Conservation (phyloP, 768 basidiomycete genomes). For the Porphyrellus cyaneotinctus region DNA sequence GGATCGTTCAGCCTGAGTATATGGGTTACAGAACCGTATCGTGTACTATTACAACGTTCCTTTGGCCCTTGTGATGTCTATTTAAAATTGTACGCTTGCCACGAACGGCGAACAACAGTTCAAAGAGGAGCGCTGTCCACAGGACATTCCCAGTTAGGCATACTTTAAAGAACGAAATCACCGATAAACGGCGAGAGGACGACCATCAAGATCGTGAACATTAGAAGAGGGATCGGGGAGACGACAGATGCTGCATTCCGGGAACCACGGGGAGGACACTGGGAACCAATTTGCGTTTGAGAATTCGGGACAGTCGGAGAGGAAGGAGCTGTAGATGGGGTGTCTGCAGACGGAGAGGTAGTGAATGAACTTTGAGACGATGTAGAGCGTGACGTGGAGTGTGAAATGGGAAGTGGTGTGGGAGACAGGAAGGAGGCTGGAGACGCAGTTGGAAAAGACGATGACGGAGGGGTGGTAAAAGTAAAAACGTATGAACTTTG, state of each 20-base stretch:
- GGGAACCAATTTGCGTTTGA: constrained; percentile 21
- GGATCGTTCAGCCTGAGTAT: background rate
- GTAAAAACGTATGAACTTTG: background rate
- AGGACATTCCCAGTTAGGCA: background rate
- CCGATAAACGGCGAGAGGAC: constrained; percentile 25
- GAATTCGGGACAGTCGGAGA: constrained; percentile 7
- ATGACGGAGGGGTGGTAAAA: background rate
- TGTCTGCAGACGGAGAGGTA: background rate
- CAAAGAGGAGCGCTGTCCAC: background rate
- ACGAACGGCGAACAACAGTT: background rate
- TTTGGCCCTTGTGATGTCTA: background rate
- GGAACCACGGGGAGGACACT: constrained; percentile 12
- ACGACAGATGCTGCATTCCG: constrained; percentile 11
- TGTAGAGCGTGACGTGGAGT: background rate
- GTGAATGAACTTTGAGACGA: background rate
- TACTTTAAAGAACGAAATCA: constrained; percentile 22
- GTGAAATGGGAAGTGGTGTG: background rate
- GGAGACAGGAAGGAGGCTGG: background rate
- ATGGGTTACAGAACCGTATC: background rate
- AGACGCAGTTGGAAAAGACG: background rate
- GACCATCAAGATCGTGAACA: constrained; percentile 25
- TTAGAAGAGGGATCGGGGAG: constrained; percentile 5
- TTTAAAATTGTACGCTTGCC: background rate
- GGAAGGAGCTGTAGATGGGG: background rate
- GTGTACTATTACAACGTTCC: constrained; percentile 7